Conservation (phyloP, 805 yeast genomes). For the Spathaspora girioi region DNA sequence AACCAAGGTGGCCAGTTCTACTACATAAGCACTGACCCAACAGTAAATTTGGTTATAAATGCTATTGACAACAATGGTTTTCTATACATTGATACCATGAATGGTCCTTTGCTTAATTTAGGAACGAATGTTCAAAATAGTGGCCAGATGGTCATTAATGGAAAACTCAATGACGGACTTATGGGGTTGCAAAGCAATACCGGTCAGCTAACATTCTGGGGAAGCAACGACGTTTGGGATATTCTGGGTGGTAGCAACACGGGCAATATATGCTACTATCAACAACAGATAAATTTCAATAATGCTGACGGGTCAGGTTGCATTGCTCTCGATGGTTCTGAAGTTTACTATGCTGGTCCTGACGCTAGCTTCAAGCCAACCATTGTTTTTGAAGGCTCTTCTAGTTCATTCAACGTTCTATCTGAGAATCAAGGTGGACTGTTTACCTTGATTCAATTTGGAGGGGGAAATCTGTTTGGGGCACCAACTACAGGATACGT, state of each 20-base stretch:
- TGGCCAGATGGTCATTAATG: background rate
- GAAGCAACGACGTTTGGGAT: background rate
- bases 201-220: background rate
- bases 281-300: background rate
- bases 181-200: background rate
- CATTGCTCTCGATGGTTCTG: background rate
- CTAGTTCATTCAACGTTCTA: background rate
- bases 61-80: background rate
- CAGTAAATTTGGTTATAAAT: too few relatives aligned
- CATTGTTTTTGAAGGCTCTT: background rate
- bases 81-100: background rate
- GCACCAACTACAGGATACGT: background rate
- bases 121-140: too few relatives aligned
- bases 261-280: background rate
- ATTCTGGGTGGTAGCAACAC: background rate
- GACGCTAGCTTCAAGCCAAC: background rate
- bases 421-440: background rate
- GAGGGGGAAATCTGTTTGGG: background rate
- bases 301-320: background rate
- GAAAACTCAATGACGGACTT: background rate
- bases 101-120: background rate
- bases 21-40: too few relatives aligned
- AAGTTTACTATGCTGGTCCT: background rate
- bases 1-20: too few relatives aligned
- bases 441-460: background rate